These are phyloP conservation scores for Euphrasia confusa DNA, from an alignment of 257 asterid genomes.

Conservation along the genomic window DNA sequence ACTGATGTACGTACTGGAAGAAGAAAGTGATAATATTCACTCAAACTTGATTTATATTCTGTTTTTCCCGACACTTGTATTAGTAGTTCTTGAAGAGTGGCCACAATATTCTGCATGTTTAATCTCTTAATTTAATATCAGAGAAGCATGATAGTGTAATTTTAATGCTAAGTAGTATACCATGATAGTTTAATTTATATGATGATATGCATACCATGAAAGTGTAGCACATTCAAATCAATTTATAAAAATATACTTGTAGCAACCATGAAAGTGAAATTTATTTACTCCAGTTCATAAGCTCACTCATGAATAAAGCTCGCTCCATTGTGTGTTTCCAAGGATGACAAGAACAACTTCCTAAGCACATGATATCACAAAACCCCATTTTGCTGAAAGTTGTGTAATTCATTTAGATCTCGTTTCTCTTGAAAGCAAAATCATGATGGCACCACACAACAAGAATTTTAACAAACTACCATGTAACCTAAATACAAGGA, in stretches of 20 bases:
- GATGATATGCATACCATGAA: background rate
- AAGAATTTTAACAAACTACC: background rate
- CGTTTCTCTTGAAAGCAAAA: background rate
- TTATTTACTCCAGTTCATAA: background rate
- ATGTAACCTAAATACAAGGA: too few relatives aligned
- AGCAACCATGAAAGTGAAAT: background rate
- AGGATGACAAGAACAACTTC: background rate
- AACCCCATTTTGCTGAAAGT: background rate
- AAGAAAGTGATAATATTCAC: conserved; percentile 43
- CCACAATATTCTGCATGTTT: background rate
- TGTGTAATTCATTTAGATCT: too few relatives aligned
- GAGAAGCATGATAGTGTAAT: background rate
- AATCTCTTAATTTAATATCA: background rate
- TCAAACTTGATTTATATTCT: too few relatives aligned
- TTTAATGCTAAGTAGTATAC: too few relatives aligned
- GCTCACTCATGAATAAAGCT: background rate
- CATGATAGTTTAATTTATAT: too few relatives aligned
- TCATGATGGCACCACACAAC: background rate
- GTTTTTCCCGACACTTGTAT: background rate
- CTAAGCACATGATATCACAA: background rate
- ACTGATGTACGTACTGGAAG: conserved; percentile 26
- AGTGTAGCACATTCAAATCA: conserved; percentile 7
- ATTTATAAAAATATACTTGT: background rate
- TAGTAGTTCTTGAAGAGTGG: conserved; percentile 10
- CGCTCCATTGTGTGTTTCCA: conserved; percentile 1